Conservation (phyloP, 2,329 filamentous ascomycete genomes). For the Purpureocillium lavendulum region DNA sequence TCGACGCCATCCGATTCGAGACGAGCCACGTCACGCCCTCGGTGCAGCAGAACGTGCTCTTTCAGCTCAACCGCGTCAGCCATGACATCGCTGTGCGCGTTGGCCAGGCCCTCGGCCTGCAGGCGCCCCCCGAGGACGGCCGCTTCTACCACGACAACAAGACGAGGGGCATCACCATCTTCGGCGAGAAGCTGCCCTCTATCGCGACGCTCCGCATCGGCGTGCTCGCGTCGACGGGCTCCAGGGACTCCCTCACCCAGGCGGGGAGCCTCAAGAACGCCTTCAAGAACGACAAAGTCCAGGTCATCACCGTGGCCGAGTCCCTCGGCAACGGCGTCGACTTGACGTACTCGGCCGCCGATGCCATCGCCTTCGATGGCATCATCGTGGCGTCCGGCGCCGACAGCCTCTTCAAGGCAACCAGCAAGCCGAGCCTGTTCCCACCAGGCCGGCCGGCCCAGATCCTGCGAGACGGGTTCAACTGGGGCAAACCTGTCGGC, state of each 20-base stretch:
- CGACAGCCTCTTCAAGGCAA: slow-evolving; percentile 38
- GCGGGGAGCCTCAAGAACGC: slow-evolving; percentile 40
- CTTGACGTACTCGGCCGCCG: slow-evolving; percentile 56
- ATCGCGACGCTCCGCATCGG: slow-evolving; percentile 58
- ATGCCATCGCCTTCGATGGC: slow-evolving; percentile 54
- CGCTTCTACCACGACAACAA: slow-evolving; percentile 63
- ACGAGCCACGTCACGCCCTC: slow-evolving; percentile 49
- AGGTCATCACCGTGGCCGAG: slow-evolving; percentile 54
- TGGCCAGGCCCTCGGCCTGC: slow-evolving; percentile 50
- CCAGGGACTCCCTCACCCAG: slow-evolving; percentile 34
- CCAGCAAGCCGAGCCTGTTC: slow-evolving; percentile 44
- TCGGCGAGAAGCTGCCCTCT: slow-evolving; percentile 47
- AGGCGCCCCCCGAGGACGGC: slow-evolving; percentile 48
- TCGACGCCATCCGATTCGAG: slow-evolving; percentile 69
- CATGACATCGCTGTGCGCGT: slow-evolving; percentile 61
- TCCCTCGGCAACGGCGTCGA: slow-evolving; percentile 44
- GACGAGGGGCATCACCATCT: slow-evolving; percentile 52
- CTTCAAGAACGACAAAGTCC: slow-evolving; percentile 42
- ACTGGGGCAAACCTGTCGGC: slow-evolving; percentile 63
- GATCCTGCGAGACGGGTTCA: slow-evolving; percentile 54
- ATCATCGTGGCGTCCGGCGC: slow-evolving; percentile 52
- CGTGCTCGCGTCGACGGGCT: slow-evolving; percentile 42
- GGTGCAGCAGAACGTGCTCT: slow-evolving; percentile 58
- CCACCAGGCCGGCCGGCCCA: slow-evolving; percentile 55
- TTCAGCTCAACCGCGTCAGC: slow-evolving; percentile 60